Percentiles rank a stretch among this genome's conserved stretches.
Evolutionary conservation across 257 asterid genomes (phyloP).

Genomic region (Mentha longifolia): DNA sequence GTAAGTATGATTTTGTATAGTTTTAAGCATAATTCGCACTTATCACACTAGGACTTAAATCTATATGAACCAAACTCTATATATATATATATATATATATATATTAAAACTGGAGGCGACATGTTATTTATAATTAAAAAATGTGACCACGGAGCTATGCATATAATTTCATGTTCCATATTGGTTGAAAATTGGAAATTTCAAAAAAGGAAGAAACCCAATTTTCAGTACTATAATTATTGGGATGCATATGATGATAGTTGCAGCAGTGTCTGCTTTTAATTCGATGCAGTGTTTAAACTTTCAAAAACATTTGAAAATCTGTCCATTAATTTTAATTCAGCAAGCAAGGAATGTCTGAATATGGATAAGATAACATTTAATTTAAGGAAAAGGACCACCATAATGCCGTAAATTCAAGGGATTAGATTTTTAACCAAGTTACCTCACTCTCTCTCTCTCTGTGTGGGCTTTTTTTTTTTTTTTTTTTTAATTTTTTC

Average conservation of each 20-base stretch:
- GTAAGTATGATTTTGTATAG: no score
- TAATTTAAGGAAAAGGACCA: slow-evolving; percentile 32
- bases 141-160: no score
- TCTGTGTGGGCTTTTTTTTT: no score
- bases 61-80: no score
- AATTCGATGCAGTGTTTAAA: slow-evolving; percentile 34
- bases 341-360: slow-evolving; percentile 31
- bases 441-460: neutral
- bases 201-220: neutral
- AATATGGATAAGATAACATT: slow-evolving; percentile 29
- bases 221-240: neutral
- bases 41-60: no score
- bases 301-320: slow-evolving; percentile 41
- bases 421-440: neutral
- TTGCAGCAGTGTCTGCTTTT: slow-evolving; percentile 14
- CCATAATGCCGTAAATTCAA: slow-evolving; percentile 5
- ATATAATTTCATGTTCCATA: no score
- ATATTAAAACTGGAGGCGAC: no score
- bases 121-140: no score
- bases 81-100: no score
- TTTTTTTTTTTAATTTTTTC: no score
- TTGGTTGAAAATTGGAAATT: no score
- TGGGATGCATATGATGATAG: neutral
- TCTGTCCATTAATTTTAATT: neutral
- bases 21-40: no score